These are phyloP conservation scores for Hericium rajendrae DNA, from an alignment of 768 basidiomycete species.

Conservation along the genomic window DNA sequence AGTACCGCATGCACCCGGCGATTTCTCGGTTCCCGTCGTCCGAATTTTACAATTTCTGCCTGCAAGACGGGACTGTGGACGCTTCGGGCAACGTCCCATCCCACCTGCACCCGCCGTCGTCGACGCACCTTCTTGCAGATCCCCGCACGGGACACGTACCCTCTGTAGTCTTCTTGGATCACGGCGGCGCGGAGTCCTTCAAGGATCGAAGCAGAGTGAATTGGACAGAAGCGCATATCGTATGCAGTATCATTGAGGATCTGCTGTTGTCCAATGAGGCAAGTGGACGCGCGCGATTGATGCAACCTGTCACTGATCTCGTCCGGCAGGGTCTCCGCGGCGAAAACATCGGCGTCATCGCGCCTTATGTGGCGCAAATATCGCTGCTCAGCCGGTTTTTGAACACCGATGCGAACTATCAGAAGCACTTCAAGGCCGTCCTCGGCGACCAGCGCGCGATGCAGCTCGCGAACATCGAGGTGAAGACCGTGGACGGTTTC, in stretches of 20 bases:
- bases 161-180: constrained; percentile 77
- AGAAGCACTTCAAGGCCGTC: constrained; percentile 42
- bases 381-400: constrained; percentile 61
- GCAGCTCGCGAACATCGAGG: constrained; percentile 62
- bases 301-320: constrained; percentile 14
- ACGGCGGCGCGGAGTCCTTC: constrained; percentile 55
- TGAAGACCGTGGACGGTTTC: constrained; percentile 92
- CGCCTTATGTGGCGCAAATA: constrained; percentile 87
- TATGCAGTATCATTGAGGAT: constrained; percentile 76
- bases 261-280: constrained; percentile 35
- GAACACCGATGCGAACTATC: constrained; percentile 42
- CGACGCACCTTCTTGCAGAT: constrained; percentile 36
- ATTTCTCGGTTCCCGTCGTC: constrained; percentile 81
- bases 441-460: constrained; percentile 59
- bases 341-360: constrained; percentile 82
- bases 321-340: constrained; percentile 45
- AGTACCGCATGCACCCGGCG: constrained; percentile 92
- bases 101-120: constrained; percentile 52
- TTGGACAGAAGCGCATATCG: constrained; percentile 65
- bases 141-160: constrained; percentile 32
- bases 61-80: constrained; percentile 73
- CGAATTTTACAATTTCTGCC: constrained; percentile 67
- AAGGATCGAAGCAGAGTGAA: constrained; percentile 73
- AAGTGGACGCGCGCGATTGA: background rate
- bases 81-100: constrained; percentile 33